phyloP scores from a whole-genome alignment of 495 filamentous ascomycete species.

The Penicillium silybi region DNA sequence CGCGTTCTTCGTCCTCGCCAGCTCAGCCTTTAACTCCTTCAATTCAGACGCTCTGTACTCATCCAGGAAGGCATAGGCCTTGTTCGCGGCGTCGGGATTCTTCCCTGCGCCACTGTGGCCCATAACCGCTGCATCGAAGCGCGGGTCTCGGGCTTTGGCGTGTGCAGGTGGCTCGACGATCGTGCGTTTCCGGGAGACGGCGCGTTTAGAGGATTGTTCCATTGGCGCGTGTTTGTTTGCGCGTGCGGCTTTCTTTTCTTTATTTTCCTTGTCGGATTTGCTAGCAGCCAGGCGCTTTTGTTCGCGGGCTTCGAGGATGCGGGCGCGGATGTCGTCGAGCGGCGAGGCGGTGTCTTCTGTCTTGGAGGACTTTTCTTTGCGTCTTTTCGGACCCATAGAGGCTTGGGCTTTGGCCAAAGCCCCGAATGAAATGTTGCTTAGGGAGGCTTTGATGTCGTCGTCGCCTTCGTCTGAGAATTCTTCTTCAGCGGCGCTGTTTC shows the following conservation, averaged over 20 bases:
- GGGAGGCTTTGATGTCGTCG: slow-evolving; percentile 38
- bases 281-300: slow-evolving; percentile 32
- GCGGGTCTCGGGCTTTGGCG: slow-evolving; percentile 67
- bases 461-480: slow-evolving; percentile 21
- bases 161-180: slow-evolving; percentile 53
- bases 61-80: slow-evolving; percentile 80
- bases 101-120: slow-evolving; percentile 23
- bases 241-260: slow-evolving; percentile 44
- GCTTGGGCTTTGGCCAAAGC: slow-evolving; percentile 82
- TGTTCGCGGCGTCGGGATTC: slow-evolving; percentile 49
- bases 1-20: slow-evolving; percentile 62
- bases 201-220: slow-evolving; percentile 73
- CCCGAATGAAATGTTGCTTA: slow-evolving; percentile 72
- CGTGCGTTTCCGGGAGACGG: slow-evolving; percentile 73
- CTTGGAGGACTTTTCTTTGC: slow-evolving; percentile 31
- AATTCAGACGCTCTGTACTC: slow-evolving; percentile 80
- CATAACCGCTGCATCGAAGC: slow-evolving; percentile 65
- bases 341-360: slow-evolving; percentile 21
- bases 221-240: slow-evolving; percentile 83
- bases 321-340: slow-evolving; percentile 36
- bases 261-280: slow-evolving; percentile 36
- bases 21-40: slow-evolving; percentile 59
- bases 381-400: slow-evolving; percentile 47
- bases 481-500: slow-evolving; percentile 21
- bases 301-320: slow-evolving; percentile 43